phyloP scores from a whole-genome alignment of 2,329 filamentous ascomycete species.

The Neophaeococcomyces aloes region DNA sequence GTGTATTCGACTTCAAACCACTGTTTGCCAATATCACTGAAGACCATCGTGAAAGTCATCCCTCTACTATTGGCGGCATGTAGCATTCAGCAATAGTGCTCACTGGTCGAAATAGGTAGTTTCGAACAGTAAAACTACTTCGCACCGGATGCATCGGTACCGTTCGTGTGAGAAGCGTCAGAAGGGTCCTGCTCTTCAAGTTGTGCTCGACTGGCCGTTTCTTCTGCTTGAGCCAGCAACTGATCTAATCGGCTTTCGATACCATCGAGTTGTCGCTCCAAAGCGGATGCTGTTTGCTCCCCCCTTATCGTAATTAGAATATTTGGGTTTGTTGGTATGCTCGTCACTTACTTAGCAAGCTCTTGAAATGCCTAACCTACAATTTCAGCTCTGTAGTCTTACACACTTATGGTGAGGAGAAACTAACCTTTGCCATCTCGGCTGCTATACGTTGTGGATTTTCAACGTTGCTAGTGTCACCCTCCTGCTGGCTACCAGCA shows the following conservation, averaged over 20 bases:
- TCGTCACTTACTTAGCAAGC: constrained; percentile 22
- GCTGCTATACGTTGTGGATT: constrained; percentile 27
- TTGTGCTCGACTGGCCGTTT: constrained; percentile 23
- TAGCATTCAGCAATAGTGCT: constrained; percentile 1
- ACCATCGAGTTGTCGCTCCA: constrained; percentile 44
- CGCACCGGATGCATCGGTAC: neutral
- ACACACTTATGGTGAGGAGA: neutral
- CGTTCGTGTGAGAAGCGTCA: constrained; percentile 13
- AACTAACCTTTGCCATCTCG: constrained; percentile 20
- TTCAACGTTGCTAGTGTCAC: neutral
- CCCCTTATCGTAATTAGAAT: constrained; percentile 30
- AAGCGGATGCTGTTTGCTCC: constrained; percentile 44
- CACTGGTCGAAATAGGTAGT: neutral
- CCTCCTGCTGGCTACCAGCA: neutral
- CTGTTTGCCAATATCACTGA: constrained; percentile 27
- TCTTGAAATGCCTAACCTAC: constrained; percentile 25
- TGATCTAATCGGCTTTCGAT: constrained; percentile 48
- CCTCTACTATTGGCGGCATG: constrained; percentile 2
- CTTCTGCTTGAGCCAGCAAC: constrained; percentile 38
- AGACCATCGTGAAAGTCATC: neutral
- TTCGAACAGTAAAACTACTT: no score
- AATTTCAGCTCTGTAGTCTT: neutral
- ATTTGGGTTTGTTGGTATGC: neutral
- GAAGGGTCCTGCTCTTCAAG: constrained; percentile 25
- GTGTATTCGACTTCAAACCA: constrained; percentile 51